Evolutionary conservation across 345 rosid genomes (phyloP).

Genomic region (Cochlearia excelsa): DNA sequence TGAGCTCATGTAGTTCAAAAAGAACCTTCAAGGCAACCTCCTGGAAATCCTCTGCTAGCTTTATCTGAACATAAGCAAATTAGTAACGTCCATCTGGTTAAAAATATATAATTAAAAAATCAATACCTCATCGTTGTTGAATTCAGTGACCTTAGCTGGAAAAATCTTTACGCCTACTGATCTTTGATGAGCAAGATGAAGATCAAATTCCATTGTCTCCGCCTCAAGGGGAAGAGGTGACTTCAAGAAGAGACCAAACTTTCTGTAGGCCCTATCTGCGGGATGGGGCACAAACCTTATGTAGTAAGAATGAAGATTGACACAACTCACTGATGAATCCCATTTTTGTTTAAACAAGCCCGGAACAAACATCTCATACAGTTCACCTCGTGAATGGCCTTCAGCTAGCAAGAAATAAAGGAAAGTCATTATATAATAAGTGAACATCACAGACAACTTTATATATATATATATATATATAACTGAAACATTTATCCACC

Average conservation of each 20-base stretch:
- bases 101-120: slow-evolving; percentile 15
- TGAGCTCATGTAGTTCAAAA: slow-evolving; percentile 59
- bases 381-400: slow-evolving; percentile 52
- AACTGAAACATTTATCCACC: slow-evolving; percentile 44
- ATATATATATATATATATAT: not conserved
- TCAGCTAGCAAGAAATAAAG: slow-evolving; percentile 43
- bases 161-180: slow-evolving; percentile 61
- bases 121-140: slow-evolving; percentile 58
- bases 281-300: slow-evolving; percentile 68
- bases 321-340: slow-evolving; percentile 40
- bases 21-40: slow-evolving; percentile 74
- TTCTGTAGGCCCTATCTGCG: slow-evolving; percentile 63
- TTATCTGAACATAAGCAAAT: slow-evolving; percentile 48
- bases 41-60: slow-evolving; percentile 62
- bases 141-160: slow-evolving; percentile 43
- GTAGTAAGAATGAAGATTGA: slow-evolving; percentile 51
- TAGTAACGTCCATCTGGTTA: slow-evolving; percentile 13
- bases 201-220: slow-evolving; percentile 67
- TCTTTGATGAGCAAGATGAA: slow-evolving; percentile 84
- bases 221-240: slow-evolving; percentile 77
- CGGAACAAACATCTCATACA: slow-evolving; percentile 82
- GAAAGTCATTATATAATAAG: slow-evolving; percentile 5
- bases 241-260: slow-evolving; percentile 77
- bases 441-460: slow-evolving; percentile 12
- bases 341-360: slow-evolving; percentile 51